Evolutionary conservation across 495 filamentous ascomycete species (phyloP), one percentile per base, ranked within the genome.

Genomic region (Talaromyces ruber): DNA sequence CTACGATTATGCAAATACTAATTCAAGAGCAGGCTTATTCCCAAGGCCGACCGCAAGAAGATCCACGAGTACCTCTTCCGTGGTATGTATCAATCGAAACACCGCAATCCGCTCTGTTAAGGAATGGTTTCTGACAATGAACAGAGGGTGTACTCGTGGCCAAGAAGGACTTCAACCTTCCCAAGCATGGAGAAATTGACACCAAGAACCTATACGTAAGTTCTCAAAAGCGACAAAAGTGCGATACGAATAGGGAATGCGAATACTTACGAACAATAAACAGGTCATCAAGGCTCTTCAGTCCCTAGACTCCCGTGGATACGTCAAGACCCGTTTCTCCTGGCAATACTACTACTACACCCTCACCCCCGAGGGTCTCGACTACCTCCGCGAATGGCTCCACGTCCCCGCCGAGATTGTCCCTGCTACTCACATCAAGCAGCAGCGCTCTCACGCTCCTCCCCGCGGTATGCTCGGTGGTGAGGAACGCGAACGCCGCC

Each of bases 271-370:
- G 56, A 43, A 65, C 28, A 59, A 53, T 34, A 6, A 22, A 64
- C 64, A 84, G 82, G 92, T 98, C 76, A 89, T 98, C 86, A 98
- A 98, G 87, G 95, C 94, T 66, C 85, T 84, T 81, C 94, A 98
- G 84, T 98, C 94, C 64, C 85, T 98, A 71, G 93, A 86, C 82
- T 98, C 94, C 71, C 92, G 93, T 77, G 92, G 92, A 75, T 98
- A 87, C 79, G 84, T 98, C 81, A 98, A 98, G 89, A 98, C 94
- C 68, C 94, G 92, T 79, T 98, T 98, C 89, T 96, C 92, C 64
- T 98, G 94, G 94, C 94, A 98, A 84, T 98, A 93, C 88, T 98
- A 97, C 87, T 98, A 98, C 89, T 98, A 98, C 88, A 98, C 95
- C 79, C 88, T 98, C 76, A 98, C 94, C 76, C 92, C 92, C 70